These are phyloP conservation scores for Scutellospora calospora DNA, from an alignment of 371 early-diverging fungal genomes.

Conservation along the genomic window DNA sequence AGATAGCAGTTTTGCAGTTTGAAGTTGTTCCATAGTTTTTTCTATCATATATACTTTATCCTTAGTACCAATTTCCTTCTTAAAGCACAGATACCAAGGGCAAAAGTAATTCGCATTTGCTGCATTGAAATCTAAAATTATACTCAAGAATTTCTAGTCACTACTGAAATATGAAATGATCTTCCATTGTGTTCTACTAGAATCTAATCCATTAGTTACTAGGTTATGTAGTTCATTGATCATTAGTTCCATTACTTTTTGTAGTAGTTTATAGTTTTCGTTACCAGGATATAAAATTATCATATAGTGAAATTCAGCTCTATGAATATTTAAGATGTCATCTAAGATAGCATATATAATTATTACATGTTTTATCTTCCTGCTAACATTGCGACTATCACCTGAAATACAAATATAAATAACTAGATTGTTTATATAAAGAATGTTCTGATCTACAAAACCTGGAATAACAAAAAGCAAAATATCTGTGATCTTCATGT, in stretches of 20 bases:
- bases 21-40: slow-evolving; percentile 2
- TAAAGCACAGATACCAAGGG: not conserved
- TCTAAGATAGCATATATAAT: slow-evolving; percentile 1
- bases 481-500: not conserved
- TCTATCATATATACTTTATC: not conserved
- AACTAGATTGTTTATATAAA: not conserved
- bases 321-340: not conserved
- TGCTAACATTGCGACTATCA: not conserved
- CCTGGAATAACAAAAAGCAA: slow-evolving; percentile 2
- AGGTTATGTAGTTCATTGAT: not conserved
- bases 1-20: not conserved
- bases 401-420: slow-evolving; percentile 3
- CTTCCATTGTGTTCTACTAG: not conserved
- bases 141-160: slow-evolving; percentile 2
- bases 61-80: not conserved
- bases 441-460: not conserved
- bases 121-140: not conserved
- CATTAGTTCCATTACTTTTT: not conserved
- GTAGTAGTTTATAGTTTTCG: slow-evolving; percentile 12
- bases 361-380: slow-evolving; percentile 10
- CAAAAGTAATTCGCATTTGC: slow-evolving; percentile 10
- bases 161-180: slow-evolving; percentile 9
- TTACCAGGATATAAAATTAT: not conserved
- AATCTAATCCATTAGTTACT: not conserved
- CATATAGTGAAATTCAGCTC: not conserved